Evolutionary conservation across 2,329 filamentous ascomycete species (phyloP).

Genomic region (Fusarium pseudograminearum): DNA sequence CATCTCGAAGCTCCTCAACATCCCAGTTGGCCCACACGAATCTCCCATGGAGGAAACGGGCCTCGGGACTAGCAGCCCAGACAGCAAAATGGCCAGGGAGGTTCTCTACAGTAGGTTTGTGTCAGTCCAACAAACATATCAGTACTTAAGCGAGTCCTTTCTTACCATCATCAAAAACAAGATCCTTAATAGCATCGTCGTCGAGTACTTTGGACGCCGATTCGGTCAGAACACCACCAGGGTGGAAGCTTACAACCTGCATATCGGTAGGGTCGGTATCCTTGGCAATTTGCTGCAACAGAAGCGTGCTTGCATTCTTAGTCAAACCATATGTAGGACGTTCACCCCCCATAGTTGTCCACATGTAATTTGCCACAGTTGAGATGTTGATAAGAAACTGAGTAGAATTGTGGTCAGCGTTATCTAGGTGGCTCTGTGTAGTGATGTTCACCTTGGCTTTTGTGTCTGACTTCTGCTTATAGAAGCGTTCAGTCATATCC

Average conservation of each 20-base stretch:
- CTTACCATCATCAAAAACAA: not conserved
- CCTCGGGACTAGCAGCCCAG: not conserved
- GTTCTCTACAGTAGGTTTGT: not conserved
- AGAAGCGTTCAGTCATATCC: not conserved
- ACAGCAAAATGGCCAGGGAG: not conserved
- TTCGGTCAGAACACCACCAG: not conserved
- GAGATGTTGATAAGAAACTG: too few species aligned
- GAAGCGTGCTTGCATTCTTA: not conserved
- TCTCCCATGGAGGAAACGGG: not conserved
- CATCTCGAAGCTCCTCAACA: not conserved
- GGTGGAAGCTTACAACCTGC: not conserved
- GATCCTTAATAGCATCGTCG: too few species aligned
- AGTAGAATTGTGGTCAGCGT: too few species aligned
- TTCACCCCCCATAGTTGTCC: too few species aligned
- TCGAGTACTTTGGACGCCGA: not conserved
- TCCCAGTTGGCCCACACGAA: conserved; percentile 10
- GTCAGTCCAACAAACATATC: too few species aligned
- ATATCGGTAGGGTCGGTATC: not conserved
- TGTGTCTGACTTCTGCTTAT: not conserved
- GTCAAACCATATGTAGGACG: not conserved
- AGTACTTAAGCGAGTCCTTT: not conserved
- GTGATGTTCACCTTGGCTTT: too few species aligned
- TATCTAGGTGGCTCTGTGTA: too few species aligned
- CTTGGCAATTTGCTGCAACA: not conserved
- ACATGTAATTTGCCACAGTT: too few species aligned